Percentiles rank a stretch among this genome's conserved stretches.
Evolutionary conservation across 345 rosid genomes (phyloP).

Genomic region (Populus deltoides): DNA sequence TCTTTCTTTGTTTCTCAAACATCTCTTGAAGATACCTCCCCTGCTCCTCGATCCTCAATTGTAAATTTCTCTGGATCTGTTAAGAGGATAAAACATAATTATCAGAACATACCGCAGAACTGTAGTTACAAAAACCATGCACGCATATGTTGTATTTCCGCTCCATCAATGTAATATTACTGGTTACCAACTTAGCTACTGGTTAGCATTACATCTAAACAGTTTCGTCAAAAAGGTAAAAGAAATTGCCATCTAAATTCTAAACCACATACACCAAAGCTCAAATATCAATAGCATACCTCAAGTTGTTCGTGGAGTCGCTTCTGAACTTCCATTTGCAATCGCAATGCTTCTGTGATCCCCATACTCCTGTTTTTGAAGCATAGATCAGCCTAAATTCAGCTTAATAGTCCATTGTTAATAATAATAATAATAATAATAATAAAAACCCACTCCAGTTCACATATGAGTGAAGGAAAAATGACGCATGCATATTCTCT

Average conservation of each 20-base stretch:
- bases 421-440: too few species aligned
- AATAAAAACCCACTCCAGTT: neutral
- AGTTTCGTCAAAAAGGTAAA: neutral
- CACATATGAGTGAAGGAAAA: neutral
- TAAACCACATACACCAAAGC: conserved; percentile 5
- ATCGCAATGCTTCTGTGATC: conserved; percentile 73
- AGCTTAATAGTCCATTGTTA: conserved; percentile 8
- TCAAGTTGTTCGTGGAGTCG: conserved; percentile 93
- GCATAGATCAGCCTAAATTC: neutral
- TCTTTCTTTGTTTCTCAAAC: conserved; percentile 59
- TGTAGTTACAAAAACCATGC: neutral
- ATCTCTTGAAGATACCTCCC: conserved; percentile 62
- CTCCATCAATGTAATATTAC: neutral
- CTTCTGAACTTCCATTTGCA: conserved; percentile 97
- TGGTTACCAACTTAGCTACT: neutral
- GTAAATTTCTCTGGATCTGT: conserved; percentile 86
- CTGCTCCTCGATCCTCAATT: conserved; percentile 73
- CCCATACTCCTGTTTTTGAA: conserved; percentile 46
- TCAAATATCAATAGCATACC: conserved; percentile 40
- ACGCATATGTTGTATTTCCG: neutral
- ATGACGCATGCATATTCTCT: too few species aligned
- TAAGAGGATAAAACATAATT: neutral
- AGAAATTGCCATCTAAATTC: neutral
- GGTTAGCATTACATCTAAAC: neutral
- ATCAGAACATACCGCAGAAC: neutral